phyloP scores from a whole-genome alignment of 2,329 filamentous ascomycete species.

The Aspergillus felis region DNA sequence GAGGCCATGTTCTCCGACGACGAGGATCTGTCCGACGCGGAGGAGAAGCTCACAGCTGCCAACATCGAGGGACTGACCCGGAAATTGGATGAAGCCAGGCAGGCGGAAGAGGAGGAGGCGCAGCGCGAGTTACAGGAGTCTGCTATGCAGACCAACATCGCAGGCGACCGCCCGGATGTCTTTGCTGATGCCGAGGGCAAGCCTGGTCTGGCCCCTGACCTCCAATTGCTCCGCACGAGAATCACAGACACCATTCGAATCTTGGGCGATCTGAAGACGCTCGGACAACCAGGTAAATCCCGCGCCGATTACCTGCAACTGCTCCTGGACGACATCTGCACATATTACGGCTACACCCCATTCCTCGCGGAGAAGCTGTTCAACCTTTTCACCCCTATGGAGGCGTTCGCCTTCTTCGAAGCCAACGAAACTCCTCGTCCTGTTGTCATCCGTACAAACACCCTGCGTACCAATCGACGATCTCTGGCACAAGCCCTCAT shows the following conservation, averaged over 20 bases:
- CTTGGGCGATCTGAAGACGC: conserved; percentile 78
- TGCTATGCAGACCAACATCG: conserved; percentile 90
- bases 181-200: conserved; percentile 57
- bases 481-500: conserved; percentile 91
- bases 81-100: conserved; percentile 74
- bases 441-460: conserved; percentile 95
- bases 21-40: conserved; percentile 79
- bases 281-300: conserved; percentile 75
- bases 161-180: conserved; percentile 66
- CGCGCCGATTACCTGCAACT: conserved; percentile 84
- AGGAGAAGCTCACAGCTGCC: conserved; percentile 87
- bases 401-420: conserved; percentile 98
- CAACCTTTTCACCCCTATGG: conserved; percentile 83
- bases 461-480: conserved; percentile 69
- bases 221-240: conserved; percentile 80
- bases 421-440: conserved; percentile 94
- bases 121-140: conserved; percentile 81
- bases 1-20: conserved; percentile 91
- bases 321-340: conserved; percentile 85
- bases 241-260: conserved; percentile 93
- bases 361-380: conserved; percentile 96
- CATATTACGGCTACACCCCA: conserved; percentile 93
- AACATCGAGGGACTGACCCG: conserved; percentile 91
- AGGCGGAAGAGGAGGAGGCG: conserved; percentile 75
- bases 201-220: conserved; percentile 72